Conservation (phyloP, 1,139 yeast genomes). For the Taphrina betulina region DNA sequence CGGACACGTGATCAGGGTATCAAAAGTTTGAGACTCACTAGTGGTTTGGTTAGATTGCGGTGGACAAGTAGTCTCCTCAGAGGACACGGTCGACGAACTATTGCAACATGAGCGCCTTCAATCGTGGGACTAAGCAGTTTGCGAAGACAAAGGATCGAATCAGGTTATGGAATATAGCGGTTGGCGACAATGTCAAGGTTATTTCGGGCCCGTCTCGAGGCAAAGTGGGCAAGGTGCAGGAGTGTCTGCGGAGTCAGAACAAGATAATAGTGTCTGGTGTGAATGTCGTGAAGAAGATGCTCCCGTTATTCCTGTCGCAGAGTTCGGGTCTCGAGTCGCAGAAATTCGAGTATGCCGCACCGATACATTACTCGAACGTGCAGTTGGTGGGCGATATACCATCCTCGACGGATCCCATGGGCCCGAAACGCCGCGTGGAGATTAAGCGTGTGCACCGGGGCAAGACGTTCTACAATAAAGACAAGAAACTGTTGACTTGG, state of each 20-base stretch:
- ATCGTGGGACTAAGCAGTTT: too few relatives aligned
- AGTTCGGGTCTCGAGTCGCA: slow-evolving; percentile 2
- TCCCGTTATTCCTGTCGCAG: slow-evolving; percentile 18
- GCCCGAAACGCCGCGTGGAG: slow-evolving; percentile 25
- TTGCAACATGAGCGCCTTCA: too few relatives aligned
- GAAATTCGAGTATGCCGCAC: slow-evolving; percentile 26
- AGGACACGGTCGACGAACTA: too few relatives aligned
- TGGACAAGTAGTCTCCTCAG: too few relatives aligned
- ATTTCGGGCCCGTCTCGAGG: slow-evolving; percentile 32
- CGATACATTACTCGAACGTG: slow-evolving; percentile 34
- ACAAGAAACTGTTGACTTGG: slow-evolving; percentile 34
- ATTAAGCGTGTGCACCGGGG: slow-evolving; percentile 33
- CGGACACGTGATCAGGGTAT: too few relatives aligned
- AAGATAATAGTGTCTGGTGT: slow-evolving; percentile 34
- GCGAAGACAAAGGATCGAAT: slow-evolving; percentile 31
- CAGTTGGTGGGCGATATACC: slow-evolving; percentile 34
- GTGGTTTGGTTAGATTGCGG: too few relatives aligned
- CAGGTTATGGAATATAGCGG: slow-evolving; percentile 34
- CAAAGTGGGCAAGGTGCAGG: slow-evolving; percentile 32
- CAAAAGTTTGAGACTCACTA: too few relatives aligned
- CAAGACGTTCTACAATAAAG: slow-evolving; percentile 31
- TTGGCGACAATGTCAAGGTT: slow-evolving; percentile 34
- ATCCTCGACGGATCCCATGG: slow-evolving; percentile 12
- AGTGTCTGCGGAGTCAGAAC: slow-evolving; percentile 27
- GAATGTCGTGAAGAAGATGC: slow-evolving; percentile 30